These are phyloP conservation scores for Neovahlkampfia damariscottae DNA, from an alignment of 78 protist species.

Conservation along the genomic window DNA sequence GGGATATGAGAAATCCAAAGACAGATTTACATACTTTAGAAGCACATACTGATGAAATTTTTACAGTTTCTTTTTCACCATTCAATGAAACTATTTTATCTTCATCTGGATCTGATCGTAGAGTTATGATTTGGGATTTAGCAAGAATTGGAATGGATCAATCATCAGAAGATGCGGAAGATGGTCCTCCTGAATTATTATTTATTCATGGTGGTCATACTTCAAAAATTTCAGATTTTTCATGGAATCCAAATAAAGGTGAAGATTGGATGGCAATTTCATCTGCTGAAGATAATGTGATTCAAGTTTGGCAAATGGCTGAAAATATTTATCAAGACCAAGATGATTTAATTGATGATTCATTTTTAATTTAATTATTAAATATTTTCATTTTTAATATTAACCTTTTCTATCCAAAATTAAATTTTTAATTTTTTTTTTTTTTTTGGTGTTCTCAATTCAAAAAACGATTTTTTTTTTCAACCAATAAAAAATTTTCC, in stretches of 20 bases:
- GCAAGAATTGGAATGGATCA: conserved; percentile 78
- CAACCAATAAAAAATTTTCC: too few species aligned
- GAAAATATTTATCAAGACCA: conserved; percentile 7
- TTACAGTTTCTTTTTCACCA: conserved; percentile 75
- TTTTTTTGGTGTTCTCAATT: too few species aligned
- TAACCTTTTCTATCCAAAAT: too few species aligned
- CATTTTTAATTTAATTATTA: not conserved
- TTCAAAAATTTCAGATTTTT: conserved; percentile 62
- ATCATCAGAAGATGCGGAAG: conserved; percentile 77
- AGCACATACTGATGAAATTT: conserved; percentile 54
- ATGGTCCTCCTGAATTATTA: conserved; percentile 90
- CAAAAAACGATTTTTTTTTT: too few species aligned
- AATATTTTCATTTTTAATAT: not conserved
- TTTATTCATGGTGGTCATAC: conserved; percentile 97
- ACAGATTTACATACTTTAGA: conserved; percentile 47
- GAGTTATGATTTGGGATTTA: conserved; percentile 84
- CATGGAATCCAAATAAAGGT: conserved; percentile 63
- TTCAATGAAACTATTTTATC: conserved; percentile 71
- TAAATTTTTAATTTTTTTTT: too few species aligned
- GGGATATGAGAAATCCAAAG: conserved; percentile 80
- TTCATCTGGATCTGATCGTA: conserved; percentile 61
- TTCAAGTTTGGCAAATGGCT: conserved; percentile 90
- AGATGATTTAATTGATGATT: not conserved
- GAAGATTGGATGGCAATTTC: conserved; percentile 78
- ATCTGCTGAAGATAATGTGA: conserved; percentile 84